Conservation (phyloP, 345 rosid genomes). For the Kernera saxatilis region DNA sequence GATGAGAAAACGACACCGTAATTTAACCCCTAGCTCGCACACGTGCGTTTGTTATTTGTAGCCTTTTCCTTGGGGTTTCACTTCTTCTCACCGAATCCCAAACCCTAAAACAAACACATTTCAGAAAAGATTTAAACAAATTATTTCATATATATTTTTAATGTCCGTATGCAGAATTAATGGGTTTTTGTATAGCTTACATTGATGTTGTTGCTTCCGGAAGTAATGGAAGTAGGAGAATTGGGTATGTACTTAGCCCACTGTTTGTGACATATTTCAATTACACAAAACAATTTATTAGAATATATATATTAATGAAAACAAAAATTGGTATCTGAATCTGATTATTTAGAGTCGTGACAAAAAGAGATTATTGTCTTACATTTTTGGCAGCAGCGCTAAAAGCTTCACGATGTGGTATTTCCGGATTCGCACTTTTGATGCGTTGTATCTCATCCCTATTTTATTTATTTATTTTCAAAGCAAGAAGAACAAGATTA, state of each 20-base stretch:
- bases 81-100: slow-evolving; percentile 36
- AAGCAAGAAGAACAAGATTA: background rate
- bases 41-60: slow-evolving; percentile 29
- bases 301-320: background rate
- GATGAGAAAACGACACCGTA: slow-evolving; percentile 16
- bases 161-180: background rate
- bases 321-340: background rate
- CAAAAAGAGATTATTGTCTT: slow-evolving; percentile 13
- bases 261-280: slow-evolving; percentile 29
- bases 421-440: slow-evolving; percentile 91
- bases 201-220: slow-evolving; percentile 44
- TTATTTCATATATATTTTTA: background rate
- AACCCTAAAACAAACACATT: slow-evolving; percentile 29
- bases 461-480: background rate
- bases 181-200: slow-evolving; percentile 33
- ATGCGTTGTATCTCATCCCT: slow-evolving; percentile 99
- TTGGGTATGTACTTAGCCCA: slow-evolving; percentile 96
- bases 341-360: background rate
- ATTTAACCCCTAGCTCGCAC: background rate
- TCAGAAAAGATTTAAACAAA: background rate
- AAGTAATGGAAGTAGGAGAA: slow-evolving; percentile 47
- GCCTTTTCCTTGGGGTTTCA: background rate
- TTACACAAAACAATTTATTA: background rate
- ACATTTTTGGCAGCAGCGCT: slow-evolving; percentile 97
- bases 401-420: slow-evolving; percentile 95